Percentiles rank a stretch among this genome's conserved stretches.
Conservation (phyloP, 345 rosid species). For the Eutrema japonicum region DNA sequence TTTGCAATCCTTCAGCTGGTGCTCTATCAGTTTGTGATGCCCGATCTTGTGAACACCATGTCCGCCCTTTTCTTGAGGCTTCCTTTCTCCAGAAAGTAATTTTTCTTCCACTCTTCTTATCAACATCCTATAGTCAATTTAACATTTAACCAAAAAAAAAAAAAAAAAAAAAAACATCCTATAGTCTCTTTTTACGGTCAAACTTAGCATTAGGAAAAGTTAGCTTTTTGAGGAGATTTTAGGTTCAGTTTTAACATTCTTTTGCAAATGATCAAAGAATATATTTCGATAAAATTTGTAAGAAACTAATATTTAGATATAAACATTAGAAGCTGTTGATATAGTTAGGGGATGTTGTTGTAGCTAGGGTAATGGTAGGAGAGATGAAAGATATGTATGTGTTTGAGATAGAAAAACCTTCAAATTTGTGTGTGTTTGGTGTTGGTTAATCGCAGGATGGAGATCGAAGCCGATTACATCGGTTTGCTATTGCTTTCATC, state of each 20-base stretch:
- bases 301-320: background rate
- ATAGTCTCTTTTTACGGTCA: background rate
- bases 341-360: constrained; percentile 3
- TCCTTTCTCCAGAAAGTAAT: constrained; percentile 88
- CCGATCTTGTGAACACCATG: constrained; percentile 80
- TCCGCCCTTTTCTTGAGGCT: constrained; percentile 78
- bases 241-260: background rate
- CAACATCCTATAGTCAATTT: background rate
- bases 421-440: constrained; percentile 22
- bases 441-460: constrained; percentile 66
- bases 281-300: background rate
- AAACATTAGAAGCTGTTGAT: constrained; percentile 7
- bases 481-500: constrained; percentile 83
- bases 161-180: no score
- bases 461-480: constrained; percentile 90
- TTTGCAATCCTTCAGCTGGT: constrained; percentile 68
- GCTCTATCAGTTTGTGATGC: constrained; percentile 74
- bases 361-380: constrained; percentile 6
- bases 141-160: no score
- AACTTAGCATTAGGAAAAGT: background rate
- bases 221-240: background rate
- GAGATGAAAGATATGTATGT: background rate
- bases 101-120: background rate
- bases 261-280: background rate
- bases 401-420: constrained; percentile 10